phyloP scores from a whole-genome alignment of 148 eudicot genomes.

The Rhododendron ferrugineum region DNA sequence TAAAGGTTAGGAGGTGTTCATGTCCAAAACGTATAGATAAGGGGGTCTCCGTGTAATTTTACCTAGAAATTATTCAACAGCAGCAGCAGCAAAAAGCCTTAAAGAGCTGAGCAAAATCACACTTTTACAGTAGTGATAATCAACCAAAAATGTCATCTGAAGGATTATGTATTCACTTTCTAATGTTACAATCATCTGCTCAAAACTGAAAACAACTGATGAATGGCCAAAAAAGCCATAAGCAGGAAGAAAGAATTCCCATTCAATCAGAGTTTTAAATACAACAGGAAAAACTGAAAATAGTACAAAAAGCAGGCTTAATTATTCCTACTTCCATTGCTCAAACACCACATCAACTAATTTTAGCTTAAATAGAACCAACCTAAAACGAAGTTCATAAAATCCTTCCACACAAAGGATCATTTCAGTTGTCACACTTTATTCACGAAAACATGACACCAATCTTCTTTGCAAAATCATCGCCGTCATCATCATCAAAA shows the following conservation, averaged over 20 bases:
- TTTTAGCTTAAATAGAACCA: not conserved
- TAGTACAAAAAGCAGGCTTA: slow-evolving; percentile 3
- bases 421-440: not conserved
- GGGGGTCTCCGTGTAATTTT: no score
- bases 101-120: not conserved
- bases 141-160: not conserved
- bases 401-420: slow-evolving; percentile 2
- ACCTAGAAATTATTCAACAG: not conserved
- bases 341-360: slow-evolving; percentile 15
- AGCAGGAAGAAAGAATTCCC: slow-evolving; percentile 11
- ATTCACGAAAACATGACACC: slow-evolving; percentile 55
- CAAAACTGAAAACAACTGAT: not conserved
- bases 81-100: not conserved
- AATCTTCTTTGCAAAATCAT: slow-evolving; percentile 79
- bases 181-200: slow-evolving; percentile 8
- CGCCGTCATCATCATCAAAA: slow-evolving; percentile 72
- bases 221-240: slow-evolving; percentile 4
- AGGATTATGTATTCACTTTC: slow-evolving; percentile 3
- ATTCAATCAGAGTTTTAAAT: slow-evolving; percentile 13
- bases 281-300: slow-evolving; percentile 2
- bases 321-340: slow-evolving; percentile 4
- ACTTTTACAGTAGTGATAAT: not conserved
- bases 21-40: no score
- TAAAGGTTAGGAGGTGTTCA: no score
- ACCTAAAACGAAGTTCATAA: not conserved